Conservation (phyloP, 2,329 filamentous ascomycete species). For the Colletotrichum costaricense region DNA sequence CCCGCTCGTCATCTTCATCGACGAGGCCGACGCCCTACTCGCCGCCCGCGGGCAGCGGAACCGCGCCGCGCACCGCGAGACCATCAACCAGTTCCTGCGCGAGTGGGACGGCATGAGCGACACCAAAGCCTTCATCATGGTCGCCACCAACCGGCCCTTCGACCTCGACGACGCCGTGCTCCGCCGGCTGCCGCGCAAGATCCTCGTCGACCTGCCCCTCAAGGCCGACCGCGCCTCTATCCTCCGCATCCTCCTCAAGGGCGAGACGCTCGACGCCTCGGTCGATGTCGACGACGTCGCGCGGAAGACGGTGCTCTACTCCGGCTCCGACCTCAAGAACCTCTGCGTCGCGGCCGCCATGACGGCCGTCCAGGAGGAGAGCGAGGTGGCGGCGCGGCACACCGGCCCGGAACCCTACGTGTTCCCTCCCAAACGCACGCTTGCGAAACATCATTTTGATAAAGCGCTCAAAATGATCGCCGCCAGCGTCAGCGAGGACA, state of each 20-base stretch:
- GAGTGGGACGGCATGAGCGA: slow-evolving; percentile 95
- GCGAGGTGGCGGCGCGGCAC: slow-evolving; percentile 50
- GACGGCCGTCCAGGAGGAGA: slow-evolving; percentile 82
- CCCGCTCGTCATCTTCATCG: slow-evolving; percentile 95
- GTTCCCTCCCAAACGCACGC: slow-evolving; percentile 76
- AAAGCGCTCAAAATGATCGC: slow-evolving; percentile 89
- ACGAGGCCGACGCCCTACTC: slow-evolving; percentile 94
- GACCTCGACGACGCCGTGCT: slow-evolving; percentile 92
- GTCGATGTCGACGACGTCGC: slow-evolving; percentile 74
- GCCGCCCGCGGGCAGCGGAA: slow-evolving; percentile 78
- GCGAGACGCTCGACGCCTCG: slow-evolving; percentile 70
- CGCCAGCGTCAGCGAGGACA: slow-evolving; percentile 93
- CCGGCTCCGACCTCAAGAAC: slow-evolving; percentile 86
- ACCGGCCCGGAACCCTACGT: slow-evolving; percentile 57
- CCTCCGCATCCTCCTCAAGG: slow-evolving; percentile 76
- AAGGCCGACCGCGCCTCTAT: slow-evolving; percentile 75
- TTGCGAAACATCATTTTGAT: slow-evolving; percentile 81
- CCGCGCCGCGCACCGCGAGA: slow-evolving; percentile 81
- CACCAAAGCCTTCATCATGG: slow-evolving; percentile 94
- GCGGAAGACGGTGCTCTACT: slow-evolving; percentile 79
- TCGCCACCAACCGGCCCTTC: slow-evolving; percentile 94
- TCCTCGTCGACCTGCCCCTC: slow-evolving; percentile 79
- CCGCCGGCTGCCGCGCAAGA: slow-evolving; percentile 77
- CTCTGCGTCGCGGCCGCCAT: slow-evolving; percentile 83
- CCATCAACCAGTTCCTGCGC: slow-evolving; percentile 95